Base-by-base conservation (phyloP, 2,329 filamentous ascomycete species). In the Tolypocladium ophioglossoides region DNA sequence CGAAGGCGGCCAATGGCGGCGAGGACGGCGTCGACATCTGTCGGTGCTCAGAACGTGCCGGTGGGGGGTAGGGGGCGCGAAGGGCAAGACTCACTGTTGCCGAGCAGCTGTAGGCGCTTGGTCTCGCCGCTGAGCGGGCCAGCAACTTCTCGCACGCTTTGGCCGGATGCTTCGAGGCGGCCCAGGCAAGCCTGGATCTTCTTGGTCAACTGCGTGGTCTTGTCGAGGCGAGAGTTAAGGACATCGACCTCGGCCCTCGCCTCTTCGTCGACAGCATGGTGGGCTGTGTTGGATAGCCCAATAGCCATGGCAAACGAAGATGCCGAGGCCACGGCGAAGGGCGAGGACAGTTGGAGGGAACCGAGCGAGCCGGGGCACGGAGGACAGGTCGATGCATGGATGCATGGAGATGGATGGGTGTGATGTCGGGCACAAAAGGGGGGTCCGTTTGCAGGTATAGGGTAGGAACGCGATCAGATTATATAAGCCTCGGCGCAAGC, bases 81-180 rank as follows among this genome's bases (percentile, higher is more conserved):
- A 27, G 50, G 44, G 11, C 16, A 70, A 27, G 12, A 70, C 79
- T 63, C 68, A 87, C 86, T 99, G 60, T 81, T 84, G 60, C 89
- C 91, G 38, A 95, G 82, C n/a, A 86, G 81, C 70, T 97, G 94
- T 24, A 97, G 78, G 58, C 85, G 86, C 70, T 90, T 88, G 0
- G 94, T 97, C 70, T 96, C 95, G 63, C 87, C 89, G 66, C 91
- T 95, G 44, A 99, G 86, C 10, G 94, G 94, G 0, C 90, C 90
- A 54, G 95, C 91, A 12, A 95, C 91, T 66, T 96, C 89, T 64
- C 90, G 86, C 22, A 97, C 91, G 56, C 87, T 91, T 72, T 91
- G 90, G 20, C 92, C 94, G 52, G 89, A 95, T 39, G 86, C 83
- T 63, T 97, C 91, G 37, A 99, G 78, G 54, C 91, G 82, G 39